phyloP scores from a whole-genome alignment of 805 yeast species.

The Zygosaccharomyces pseudorouxii region DNA sequence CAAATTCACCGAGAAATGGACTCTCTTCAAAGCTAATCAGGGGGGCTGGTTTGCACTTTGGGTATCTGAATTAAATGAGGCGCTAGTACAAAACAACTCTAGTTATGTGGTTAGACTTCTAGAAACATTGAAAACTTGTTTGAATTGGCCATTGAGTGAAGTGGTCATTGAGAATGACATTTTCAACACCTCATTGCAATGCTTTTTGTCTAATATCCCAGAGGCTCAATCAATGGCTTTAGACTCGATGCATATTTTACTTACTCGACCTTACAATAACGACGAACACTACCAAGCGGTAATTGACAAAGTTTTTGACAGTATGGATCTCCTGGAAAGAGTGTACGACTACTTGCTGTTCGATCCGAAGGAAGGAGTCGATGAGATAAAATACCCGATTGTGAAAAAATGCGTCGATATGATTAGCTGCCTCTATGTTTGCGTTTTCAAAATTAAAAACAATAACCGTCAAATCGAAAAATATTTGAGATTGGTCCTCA shows the following conservation, averaged over 20 bases:
- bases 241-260: conserved; percentile 84
- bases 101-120: conserved; percentile 62
- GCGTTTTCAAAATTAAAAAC: conserved; percentile 55
- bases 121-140: conserved; percentile 80
- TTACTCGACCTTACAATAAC: conserved; percentile 68
- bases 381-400: conserved; percentile 74
- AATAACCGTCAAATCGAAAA: conserved; percentile 53
- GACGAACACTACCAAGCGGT: conserved; percentile 70
- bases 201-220: conserved; percentile 56
- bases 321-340: conserved; percentile 61
- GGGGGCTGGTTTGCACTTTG: conserved; percentile 89
- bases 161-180: conserved; percentile 65
- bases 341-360: conserved; percentile 54
- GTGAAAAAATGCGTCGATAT: conserved; percentile 89
- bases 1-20: conserved; percentile 47
- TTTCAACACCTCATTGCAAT: conserved; percentile 54
- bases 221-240: conserved; percentile 76
- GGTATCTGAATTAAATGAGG: conserved; percentile 50
- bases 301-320: conserved; percentile 77
- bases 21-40: conserved; percentile 55
- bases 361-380: conserved; percentile 60
- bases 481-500: conserved; percentile 69
- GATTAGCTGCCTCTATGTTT: conserved; percentile 44
- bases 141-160: conserved; percentile 85
- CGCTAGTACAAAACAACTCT: conserved; percentile 38